phyloP scores from a whole-genome alignment of 192 early-diverging fungal species.

The Coemansia brasiliensis region DNA sequence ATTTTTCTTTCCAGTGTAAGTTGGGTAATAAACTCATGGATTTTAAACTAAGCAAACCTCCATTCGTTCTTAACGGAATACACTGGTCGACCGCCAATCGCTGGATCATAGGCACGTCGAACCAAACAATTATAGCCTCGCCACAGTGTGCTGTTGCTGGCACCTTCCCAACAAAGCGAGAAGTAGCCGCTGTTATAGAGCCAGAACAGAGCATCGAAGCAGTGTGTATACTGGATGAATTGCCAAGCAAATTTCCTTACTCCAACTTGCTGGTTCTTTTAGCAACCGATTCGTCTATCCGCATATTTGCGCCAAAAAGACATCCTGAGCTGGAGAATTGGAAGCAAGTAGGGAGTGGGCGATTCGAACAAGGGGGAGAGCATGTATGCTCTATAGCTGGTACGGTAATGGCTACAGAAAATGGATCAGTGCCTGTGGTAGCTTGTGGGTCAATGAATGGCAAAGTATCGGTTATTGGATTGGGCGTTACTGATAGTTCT shows the following conservation, averaged over 20 bases:
- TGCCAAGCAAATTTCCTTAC: slow-evolving; percentile 21
- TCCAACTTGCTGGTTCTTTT: slow-evolving; percentile 18
- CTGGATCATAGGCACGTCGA: slow-evolving; percentile 36
- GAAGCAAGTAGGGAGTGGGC: slow-evolving; percentile 33
- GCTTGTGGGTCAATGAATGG: slow-evolving; percentile 35
- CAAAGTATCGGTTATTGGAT: slow-evolving; percentile 16
- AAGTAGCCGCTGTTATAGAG: slow-evolving; percentile 22
- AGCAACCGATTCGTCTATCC: slow-evolving; percentile 39
- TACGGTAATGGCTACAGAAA: background rate
- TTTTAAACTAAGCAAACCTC: slow-evolving; percentile 14
- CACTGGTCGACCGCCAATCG: slow-evolving; percentile 40
- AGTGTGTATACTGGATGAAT: slow-evolving; percentile 21
- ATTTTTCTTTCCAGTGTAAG: background rate
- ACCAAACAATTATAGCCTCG: slow-evolving; percentile 19
- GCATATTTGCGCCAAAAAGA: slow-evolving; percentile 20
- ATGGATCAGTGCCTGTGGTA: slow-evolving; percentile 12
- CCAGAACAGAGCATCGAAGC: slow-evolving; percentile 25
- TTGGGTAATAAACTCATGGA: slow-evolving; percentile 20
- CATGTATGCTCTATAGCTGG: slow-evolving; percentile 30
- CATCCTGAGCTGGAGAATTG: slow-evolving; percentile 30
- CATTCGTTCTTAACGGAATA: slow-evolving; percentile 19
- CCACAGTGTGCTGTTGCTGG: slow-evolving; percentile 15
- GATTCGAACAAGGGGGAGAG: slow-evolving; percentile 12
- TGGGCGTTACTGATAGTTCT: background rate
- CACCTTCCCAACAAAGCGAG: slow-evolving; percentile 9